Conservation (phyloP, 257 asterid genomes). For the Sherardia arvensis region DNA sequence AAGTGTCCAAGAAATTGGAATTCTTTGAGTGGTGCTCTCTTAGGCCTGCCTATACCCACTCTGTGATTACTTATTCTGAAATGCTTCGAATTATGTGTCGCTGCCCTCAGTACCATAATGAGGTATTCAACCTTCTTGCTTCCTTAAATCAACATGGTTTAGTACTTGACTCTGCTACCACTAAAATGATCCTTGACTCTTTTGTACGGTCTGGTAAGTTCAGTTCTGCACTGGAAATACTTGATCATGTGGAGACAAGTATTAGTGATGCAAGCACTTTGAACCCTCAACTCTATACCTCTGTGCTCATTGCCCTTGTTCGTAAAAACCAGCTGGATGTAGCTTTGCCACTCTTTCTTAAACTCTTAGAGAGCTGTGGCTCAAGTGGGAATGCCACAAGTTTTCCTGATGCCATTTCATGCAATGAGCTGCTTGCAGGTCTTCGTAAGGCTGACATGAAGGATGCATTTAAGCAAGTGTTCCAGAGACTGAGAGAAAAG, state of each 20-base stretch:
- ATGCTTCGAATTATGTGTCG: slow-evolving; percentile 46
- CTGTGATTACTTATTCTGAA: slow-evolving; percentile 48
- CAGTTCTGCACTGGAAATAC: slow-evolving; percentile 54
- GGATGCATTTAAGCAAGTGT: slow-evolving; percentile 54
- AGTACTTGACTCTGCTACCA: slow-evolving; percentile 45
- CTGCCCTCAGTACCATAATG: slow-evolving; percentile 32
- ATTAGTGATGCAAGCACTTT: slow-evolving; percentile 27
- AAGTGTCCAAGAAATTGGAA: slow-evolving; percentile 41
- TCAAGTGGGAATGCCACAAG: slow-evolving; percentile 18
- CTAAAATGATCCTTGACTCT: slow-evolving; percentile 60
- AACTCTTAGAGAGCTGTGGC: slow-evolving; percentile 43
- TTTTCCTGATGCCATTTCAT: slow-evolving; percentile 59
- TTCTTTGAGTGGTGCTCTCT: slow-evolving; percentile 74
- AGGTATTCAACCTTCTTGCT: slow-evolving; percentile 40
- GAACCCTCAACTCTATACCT: slow-evolving; percentile 47
- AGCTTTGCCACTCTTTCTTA: slow-evolving; percentile 64
- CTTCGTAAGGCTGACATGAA: slow-evolving; percentile 66
- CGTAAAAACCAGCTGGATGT: slow-evolving; percentile 49
- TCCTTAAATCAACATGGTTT: slow-evolving; percentile 50
- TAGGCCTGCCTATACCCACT: slow-evolving; percentile 58
- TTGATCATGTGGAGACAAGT: slow-evolving; percentile 49
- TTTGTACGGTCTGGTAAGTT: slow-evolving; percentile 58
- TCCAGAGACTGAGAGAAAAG: slow-evolving; percentile 40
- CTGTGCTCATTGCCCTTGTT: slow-evolving; percentile 67
- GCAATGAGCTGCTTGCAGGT: slow-evolving; percentile 81